phyloP scores from a whole-genome alignment of 129 eudicot genomes.

The Oenanthe sinensis region DNA sequence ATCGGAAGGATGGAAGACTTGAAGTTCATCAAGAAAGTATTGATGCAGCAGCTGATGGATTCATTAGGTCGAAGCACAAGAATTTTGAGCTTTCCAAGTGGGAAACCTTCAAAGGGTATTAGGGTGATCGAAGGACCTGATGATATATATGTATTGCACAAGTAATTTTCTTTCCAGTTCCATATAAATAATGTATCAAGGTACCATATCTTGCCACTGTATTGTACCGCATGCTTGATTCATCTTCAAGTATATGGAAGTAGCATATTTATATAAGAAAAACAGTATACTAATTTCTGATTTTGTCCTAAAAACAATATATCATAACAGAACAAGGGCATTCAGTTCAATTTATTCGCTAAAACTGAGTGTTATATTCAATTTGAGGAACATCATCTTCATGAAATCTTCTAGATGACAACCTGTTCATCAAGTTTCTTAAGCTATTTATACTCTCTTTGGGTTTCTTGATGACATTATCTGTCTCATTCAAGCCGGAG shows the following conservation, averaged over 20 bases:
- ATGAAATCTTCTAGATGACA: conserved; percentile 33
- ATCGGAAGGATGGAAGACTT: not conserved
- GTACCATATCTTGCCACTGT: not conserved
- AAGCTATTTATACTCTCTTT: conserved; percentile 44
- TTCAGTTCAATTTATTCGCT: not conserved
- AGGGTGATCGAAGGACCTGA: not conserved
- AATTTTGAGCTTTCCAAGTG: conserved; percentile 28
- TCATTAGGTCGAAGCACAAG: conserved; percentile 32
- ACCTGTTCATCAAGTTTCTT: conserved; percentile 29
- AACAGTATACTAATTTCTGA: not conserved
- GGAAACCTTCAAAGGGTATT: conserved; percentile 18
- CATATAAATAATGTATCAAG: conserved; percentile 4
- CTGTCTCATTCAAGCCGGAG: conserved; percentile 8
- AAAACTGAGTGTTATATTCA: not conserved
- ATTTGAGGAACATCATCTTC: conserved; percentile 14
- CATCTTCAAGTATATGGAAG: not conserved
- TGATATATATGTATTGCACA: not conserved
- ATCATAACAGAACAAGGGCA: not conserved
- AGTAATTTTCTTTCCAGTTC: conserved; percentile 3
- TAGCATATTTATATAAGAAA: not conserved
- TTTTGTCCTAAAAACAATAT: not conserved
- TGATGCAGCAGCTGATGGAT: conserved; percentile 35
- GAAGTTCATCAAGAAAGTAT: conserved; percentile 14
- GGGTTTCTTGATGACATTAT: conserved; percentile 2
- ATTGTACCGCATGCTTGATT: not conserved